These are phyloP conservation scores for Hawksworthiomyces lignivorus DNA, from an alignment of 2,329 filamentous ascomycete species.

Conservation along the genomic window DNA sequence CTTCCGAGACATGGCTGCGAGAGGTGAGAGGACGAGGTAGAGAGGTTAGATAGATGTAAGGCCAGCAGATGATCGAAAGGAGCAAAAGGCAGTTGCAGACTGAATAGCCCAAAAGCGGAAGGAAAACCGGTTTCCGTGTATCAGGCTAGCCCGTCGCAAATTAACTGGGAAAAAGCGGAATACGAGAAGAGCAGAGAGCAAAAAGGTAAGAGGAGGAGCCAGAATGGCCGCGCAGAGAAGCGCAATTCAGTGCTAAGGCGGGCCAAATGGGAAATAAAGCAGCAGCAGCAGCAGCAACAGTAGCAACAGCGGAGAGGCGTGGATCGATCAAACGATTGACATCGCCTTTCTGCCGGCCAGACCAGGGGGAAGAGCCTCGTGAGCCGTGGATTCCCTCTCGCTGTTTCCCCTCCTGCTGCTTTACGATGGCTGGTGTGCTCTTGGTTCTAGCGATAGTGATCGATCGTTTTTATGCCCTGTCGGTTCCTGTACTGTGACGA, in stretches of 20 bases:
- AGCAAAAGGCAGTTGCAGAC: not conserved
- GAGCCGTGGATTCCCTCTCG: no score
- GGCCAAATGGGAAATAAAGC: not conserved
- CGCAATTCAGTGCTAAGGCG: no score
- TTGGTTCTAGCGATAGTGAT: no score
- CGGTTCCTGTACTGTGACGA: no score
- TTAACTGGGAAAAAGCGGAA: no score
- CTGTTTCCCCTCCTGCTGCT: no score
- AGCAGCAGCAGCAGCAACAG: no score
- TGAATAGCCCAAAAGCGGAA: no score
- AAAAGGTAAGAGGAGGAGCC: not conserved
- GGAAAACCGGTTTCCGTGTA: slow-evolving; percentile 6
- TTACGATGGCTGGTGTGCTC: no score
- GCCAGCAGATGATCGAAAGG: not conserved
- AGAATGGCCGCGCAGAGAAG: not conserved
- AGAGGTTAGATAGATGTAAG: not conserved
- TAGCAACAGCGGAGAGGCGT: not conserved
- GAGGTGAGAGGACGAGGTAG: not conserved
- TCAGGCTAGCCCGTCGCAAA: slow-evolving; percentile 5
- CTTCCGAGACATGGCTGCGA: slow-evolving; percentile 14
- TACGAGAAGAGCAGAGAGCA: not conserved
- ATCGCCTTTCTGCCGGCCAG: not conserved
- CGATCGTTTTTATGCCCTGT: no score
- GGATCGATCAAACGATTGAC: not conserved
- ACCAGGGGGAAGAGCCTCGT: no score